These are phyloP conservation scores for Trichoderma harzianum DNA, from an alignment of 2,329 filamentous ascomycete species.

Conservation along the genomic window DNA sequence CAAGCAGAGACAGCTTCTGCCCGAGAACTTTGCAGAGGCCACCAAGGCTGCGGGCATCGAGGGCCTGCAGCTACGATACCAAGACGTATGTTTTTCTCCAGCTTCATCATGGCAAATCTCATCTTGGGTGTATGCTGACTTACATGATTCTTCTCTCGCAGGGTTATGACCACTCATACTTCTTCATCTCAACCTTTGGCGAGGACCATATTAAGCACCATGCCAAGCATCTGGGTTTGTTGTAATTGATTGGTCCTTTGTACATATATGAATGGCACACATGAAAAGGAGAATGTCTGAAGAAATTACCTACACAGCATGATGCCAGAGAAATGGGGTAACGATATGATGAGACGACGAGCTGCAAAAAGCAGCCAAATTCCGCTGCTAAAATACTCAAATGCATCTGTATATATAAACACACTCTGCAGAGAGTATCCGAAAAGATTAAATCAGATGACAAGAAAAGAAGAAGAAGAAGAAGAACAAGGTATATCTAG, in stretches of 20 bases:
- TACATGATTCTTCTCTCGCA: slow-evolving; percentile 29
- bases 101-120: no score
- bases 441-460: neutral
- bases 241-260: slow-evolving; percentile 23
- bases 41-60: slow-evolving; percentile 71
- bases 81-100: slow-evolving; percentile 54
- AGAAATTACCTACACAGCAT: neutral
- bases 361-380: neutral
- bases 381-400: neutral
- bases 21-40: slow-evolving; percentile 84
- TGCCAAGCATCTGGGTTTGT: slow-evolving; percentile 68
- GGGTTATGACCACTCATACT: slow-evolving; percentile 97
- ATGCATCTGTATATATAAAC: neutral
- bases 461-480: neutral
- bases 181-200: slow-evolving; percentile 86
- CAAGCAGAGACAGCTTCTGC: slow-evolving; percentile 86
- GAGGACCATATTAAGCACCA: slow-evolving; percentile 90
- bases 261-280: neutral
- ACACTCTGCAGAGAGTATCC: neutral
- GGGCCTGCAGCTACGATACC: slow-evolving; percentile 76
- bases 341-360: neutral
- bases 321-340: neutral
- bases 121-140: slow-evolving; percentile 3
- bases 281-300: neutral
- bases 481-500: neutral